These are phyloP conservation scores for Nyctanthes arbortristis DNA, from an alignment of 257 asterid genomes.

Conservation along the genomic window DNA sequence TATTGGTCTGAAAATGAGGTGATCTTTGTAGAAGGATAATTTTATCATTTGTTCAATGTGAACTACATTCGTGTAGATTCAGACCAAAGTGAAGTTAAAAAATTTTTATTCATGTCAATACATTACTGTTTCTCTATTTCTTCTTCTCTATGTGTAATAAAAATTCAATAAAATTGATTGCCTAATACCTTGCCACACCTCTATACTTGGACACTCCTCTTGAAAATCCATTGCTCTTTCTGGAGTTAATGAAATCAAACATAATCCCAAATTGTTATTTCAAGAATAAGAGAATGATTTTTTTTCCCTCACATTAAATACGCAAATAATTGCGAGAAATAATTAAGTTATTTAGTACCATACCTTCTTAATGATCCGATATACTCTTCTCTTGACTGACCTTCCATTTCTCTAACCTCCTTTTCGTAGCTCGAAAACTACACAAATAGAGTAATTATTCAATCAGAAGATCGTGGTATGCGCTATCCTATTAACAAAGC, in stretches of 20 bases:
- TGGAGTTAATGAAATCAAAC: conserved; percentile 23
- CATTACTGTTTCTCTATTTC: neutral
- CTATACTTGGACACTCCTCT: conserved; percentile 96
- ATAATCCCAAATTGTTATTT: neutral
- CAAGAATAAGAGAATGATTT: neutral
- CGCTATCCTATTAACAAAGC: neutral
- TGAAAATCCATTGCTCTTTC: conserved; percentile 96
- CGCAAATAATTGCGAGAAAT: neutral
- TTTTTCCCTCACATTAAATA: too few relatives aligned
- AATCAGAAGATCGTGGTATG: neutral
- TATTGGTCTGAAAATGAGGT: too few relatives aligned
- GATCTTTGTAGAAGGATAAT: too few relatives aligned
- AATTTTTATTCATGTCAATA: too few relatives aligned
- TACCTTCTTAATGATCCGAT: conserved; percentile 92
- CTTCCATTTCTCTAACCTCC: conserved; percentile 83
- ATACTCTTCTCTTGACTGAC: conserved; percentile 78
- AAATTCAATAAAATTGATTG: neutral
- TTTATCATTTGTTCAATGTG: too few relatives aligned
- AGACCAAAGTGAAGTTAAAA: too few relatives aligned
- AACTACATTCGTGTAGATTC: too few relatives aligned
- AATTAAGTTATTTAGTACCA: neutral
- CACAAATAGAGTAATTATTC: neutral
- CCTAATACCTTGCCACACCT: conserved; percentile 88
- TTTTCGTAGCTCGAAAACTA: conserved; percentile 60
- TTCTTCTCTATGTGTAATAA: neutral